A percentile compares a stretch with the other conserved stretches of the same genome.
Conservation (phyloP, 768 basidiomycete species). For the Boletellus sp. region DNA sequence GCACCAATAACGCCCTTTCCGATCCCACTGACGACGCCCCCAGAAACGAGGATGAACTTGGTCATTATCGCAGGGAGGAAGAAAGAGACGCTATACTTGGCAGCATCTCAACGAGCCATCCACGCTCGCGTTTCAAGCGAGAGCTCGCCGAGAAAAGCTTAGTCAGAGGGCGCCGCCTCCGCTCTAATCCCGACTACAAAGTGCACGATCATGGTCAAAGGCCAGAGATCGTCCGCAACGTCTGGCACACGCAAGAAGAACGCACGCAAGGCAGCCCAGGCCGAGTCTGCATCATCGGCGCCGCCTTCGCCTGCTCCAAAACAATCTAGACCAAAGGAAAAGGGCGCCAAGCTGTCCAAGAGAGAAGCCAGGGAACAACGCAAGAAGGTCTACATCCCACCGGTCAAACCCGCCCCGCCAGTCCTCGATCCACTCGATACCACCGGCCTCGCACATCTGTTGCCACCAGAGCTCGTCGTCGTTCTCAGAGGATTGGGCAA, state of each 20-base stretch:
- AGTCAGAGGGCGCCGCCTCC: not conserved
- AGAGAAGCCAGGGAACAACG: slow-evolving; percentile 62
- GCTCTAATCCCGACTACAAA: too few species aligned
- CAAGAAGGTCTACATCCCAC: slow-evolving; percentile 84
- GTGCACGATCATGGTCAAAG: slow-evolving; percentile 50
- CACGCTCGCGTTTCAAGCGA: too few species aligned
- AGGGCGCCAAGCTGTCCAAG: slow-evolving; percentile 41
- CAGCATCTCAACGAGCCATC: too few species aligned
- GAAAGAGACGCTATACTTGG: too few species aligned
- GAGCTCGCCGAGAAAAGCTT: not conserved
- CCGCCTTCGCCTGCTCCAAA: slow-evolving; percentile 37
- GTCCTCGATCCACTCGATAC: slow-evolving; percentile 86
- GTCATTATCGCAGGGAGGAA: slow-evolving; percentile 52
- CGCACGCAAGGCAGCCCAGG: slow-evolving; percentile 61
- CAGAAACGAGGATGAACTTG: slow-evolving; percentile 95
- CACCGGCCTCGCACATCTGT: slow-evolving; percentile 64
- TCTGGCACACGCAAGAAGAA: slow-evolving; percentile 93
- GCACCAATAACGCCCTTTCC: slow-evolving; percentile 99
- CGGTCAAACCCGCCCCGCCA: slow-evolving; percentile 69
- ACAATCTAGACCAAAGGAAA: slow-evolving; percentile 47
- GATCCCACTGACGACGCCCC: slow-evolving; percentile 97
- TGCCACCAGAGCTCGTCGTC: slow-evolving; percentile 82
- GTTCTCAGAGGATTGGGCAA: slow-evolving; percentile 79
- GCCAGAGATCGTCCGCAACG: slow-evolving; percentile 71
- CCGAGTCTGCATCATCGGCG: slow-evolving; percentile 15